Evolutionary conservation across 2,329 filamentous ascomycete species (phyloP).

Genomic region (Aspergillus persii): DNA sequence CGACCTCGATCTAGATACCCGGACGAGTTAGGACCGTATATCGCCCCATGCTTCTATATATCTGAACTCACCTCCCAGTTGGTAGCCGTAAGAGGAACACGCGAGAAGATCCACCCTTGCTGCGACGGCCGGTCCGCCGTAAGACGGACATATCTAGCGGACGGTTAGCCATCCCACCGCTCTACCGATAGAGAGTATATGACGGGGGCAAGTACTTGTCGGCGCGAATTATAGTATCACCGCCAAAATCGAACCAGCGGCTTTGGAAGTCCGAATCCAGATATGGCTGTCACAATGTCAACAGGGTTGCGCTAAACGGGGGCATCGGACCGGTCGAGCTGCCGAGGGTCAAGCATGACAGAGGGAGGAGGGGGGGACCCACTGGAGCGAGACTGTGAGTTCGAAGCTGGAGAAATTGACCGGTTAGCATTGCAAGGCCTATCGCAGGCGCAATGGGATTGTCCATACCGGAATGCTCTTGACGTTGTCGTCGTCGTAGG

Average conservation of each 20-base stretch:
- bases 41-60: too few relatives aligned
- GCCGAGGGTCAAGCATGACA: conserved; percentile 5
- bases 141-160: conserved; percentile 80
- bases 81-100: conserved; percentile 90
- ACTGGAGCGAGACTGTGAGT: conserved; percentile 82
- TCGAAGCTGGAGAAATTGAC: conserved; percentile 60
- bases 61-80: conserved; percentile 77
- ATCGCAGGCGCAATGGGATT: background rate
- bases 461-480: conserved; percentile 64
- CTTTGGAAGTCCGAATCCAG: conserved; percentile 97
- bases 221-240: conserved; percentile 79
- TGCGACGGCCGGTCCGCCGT: conserved; percentile 88
- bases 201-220: conserved; percentile 49
- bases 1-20: conserved; percentile 70
- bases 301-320: conserved; percentile 16
- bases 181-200: background rate
- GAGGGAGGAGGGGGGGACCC: conserved; percentile 38
- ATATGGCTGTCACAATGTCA: conserved; percentile 66
- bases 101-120: conserved; percentile 88
- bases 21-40: background rate
- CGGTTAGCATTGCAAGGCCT: conserved; percentile 11
- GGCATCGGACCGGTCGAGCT: background rate
- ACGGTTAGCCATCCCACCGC: conserved; percentile 1
- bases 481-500: conserved; percentile 53
- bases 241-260: conserved; percentile 98